Percentiles rank a stretch among this genome's conserved stretches.
Evolutionary conservation across 2,329 filamentous ascomycete genomes (phyloP).

Genomic region (Clarireedia monteithiana): DNA sequence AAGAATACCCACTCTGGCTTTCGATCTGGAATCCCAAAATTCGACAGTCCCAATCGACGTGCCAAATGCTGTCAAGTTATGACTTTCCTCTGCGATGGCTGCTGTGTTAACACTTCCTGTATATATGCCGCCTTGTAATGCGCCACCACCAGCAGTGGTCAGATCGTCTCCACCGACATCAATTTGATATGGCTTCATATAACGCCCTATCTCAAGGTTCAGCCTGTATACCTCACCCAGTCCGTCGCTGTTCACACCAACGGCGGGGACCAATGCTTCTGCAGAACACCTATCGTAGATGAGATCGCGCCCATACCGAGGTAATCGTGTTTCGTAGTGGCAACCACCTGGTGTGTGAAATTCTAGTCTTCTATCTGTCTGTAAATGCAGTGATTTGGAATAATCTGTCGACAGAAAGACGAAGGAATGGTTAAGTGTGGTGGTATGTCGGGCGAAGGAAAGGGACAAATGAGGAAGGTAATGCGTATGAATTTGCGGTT

Average conservation of each 20-base stretch:
- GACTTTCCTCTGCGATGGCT: conserved; percentile 78
- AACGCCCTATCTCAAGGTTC: conserved; percentile 85
- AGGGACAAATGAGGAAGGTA: conserved; percentile 87
- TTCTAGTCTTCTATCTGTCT: conserved; percentile 83
- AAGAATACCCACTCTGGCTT: conserved; percentile 72
- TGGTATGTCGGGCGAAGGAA: conserved; percentile 89
- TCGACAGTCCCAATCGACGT: conserved; percentile 94
- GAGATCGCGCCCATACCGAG: conserved; percentile 85
- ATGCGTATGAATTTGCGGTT: conserved; percentile 87
- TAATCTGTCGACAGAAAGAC: conserved; percentile 83
- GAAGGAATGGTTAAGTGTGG: conserved; percentile 86
- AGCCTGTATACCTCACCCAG: conserved; percentile 88
- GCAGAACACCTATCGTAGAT: conserved; percentile 75
- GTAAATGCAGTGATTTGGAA: conserved; percentile 87
- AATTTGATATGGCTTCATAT: conserved; percentile 89
- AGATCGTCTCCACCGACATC: conserved; percentile 82
- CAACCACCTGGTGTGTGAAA: conserved; percentile 86
- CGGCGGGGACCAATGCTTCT: conserved; percentile 79
- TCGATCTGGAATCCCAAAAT: conserved; percentile 87
- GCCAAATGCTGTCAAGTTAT: conserved; percentile 87
- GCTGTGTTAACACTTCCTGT: conserved; percentile 83
- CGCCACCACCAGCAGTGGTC: conserved; percentile 54
- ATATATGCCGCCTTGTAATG: conserved; percentile 78
- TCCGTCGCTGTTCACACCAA: conserved; percentile 78
- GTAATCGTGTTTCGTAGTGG: conserved; percentile 83